Base-by-base conservation (phyloP, 306 rosid species). In the Aeschynomene evenia region DNA sequence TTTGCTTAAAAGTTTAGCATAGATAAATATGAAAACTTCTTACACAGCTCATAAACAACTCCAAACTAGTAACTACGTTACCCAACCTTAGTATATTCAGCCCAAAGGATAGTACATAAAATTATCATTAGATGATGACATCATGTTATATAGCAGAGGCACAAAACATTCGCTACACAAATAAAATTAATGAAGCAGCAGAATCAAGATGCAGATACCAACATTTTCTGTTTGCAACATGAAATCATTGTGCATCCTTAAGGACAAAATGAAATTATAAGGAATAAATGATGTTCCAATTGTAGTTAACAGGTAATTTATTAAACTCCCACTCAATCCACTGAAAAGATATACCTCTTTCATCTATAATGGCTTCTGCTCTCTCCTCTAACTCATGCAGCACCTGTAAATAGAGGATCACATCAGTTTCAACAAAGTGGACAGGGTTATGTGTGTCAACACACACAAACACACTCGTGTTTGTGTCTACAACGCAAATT, bases 301-400 rank as follows among this genome's bases (percentile, higher is more conserved):
- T 67, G 23, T 14, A 60, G 34, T 59, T 48, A 26, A 49, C 60
- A 37, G 61, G 28, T 4, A 43, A 42, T 45, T 19, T 22, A 24
- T 23, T 10, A 73, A 15, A 67, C 62, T 63, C 61, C 40, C 43
- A 77, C 34, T 68, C 54, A 68, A 72, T 6, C 33, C 39, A 69
- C 34, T 49, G 68, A 14, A 75, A 58, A 46, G 37, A 54, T 14
- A 48, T 81, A 90, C 98, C 98, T 84, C 98, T 82, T 87, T 93
- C 98, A 59, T 90, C 96, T 64, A 88, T 70, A 72, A 93, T 88
- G 57, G 83, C 86, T 76, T 85, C 97, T 20, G 94, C 96, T 71
- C 88, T 93, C 83, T 90, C 91, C 85, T 93, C 98, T 63, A 93
- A 78, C 83, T 93, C 98, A 31, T 77, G 84, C 18, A 93, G 73